These are phyloP conservation scores for Pluteus cervinus DNA, from an alignment of 768 basidiomycete species.

Conservation along the genomic window DNA sequence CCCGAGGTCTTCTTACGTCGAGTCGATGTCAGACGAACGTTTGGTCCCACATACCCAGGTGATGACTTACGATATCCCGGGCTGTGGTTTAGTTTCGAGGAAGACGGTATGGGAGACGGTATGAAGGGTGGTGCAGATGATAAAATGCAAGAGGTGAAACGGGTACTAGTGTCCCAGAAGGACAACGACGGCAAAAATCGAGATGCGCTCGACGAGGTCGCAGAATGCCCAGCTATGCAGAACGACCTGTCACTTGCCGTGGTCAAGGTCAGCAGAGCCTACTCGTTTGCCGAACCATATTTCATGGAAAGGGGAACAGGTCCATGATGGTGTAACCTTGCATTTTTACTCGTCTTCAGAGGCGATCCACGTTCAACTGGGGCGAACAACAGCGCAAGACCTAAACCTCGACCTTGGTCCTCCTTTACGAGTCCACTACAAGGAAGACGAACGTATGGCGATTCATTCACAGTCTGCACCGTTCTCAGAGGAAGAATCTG, in stretches of 20 bases:
- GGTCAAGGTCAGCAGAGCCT: conserved; percentile 45
- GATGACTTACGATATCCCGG: conserved; percentile 80
- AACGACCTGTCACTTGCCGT: conserved; percentile 66
- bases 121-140: conserved; percentile 54
- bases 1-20: conserved; percentile 54
- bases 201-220: conserved; percentile 72
- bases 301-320: conserved; percentile 30
- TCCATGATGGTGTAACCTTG: conserved; percentile 67
- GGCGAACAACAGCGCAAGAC: conserved; percentile 80
- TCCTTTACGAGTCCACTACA: conserved; percentile 73
- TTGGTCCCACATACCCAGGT: conserved; percentile 78
- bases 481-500: conserved; percentile 39
- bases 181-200: conserved; percentile 44
- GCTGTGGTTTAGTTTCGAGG: conserved; percentile 79
- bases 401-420: conserved; percentile 73
- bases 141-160: conserved; percentile 69
- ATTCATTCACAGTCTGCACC: conserved; percentile 54
- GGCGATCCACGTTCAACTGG: conserved; percentile 56
- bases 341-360: conserved; percentile 55
- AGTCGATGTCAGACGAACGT: conserved; percentile 61
- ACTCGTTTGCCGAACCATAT: not conserved
- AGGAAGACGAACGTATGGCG: conserved; percentile 84
- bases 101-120: conserved; percentile 56
- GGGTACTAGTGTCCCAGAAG: conserved; percentile 69
- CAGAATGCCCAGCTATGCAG: conserved; percentile 59